Evolutionary conservation across 2,329 filamentous ascomycete genomes (phyloP), one percentile per base, ranked within the genome.

Genomic region (Cladosporium sp.): DNA sequence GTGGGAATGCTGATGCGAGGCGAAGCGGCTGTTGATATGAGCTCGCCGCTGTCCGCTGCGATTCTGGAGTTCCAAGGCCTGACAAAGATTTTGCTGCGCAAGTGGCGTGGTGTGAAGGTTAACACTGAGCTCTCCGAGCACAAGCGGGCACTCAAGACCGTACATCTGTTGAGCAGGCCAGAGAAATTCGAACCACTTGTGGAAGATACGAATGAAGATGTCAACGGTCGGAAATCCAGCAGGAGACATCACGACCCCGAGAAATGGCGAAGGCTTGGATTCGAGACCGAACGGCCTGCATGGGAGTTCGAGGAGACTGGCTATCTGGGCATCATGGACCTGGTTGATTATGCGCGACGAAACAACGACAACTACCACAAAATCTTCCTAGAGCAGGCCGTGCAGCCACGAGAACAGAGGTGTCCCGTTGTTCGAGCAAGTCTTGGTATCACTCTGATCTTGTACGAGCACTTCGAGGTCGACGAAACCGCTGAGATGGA

Each of bases 401-500:
- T 87, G 6, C 85, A 86, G 68, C 84, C 89, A 1, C 67, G 84
- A 20, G 78, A 85, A 54, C 84, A 91, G 70, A 85, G 93, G 38
- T 97, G 92, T 72, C 94, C 94, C 1, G 82, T 99, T 64, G 92
- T 92, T 3, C 84, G 89, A 59, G 90, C 92, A 11, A 96, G 92
- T 68, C 77, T 97, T 64, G 87, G 91, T 0, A 86, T 97, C 38
- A 97, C 93, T 1, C 83, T 88, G 66, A 90, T 95, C 38, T 77
- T 99, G 3, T 97, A 94, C 73, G 92, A 97, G 66, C 92, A 97
- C 73, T 99, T 99, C 67, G 92, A 96, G 61, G 89, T 97, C 39
- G 92, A 96, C 66, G 67, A 68, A 6, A 65, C 63, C 17, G 63
- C 65, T 2, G 61, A 64, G 51, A 19, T 56, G 52, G 51, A 60